Conservation (phyloP, 106 monocot genomes). For the Iris macrosiphon region DNA sequence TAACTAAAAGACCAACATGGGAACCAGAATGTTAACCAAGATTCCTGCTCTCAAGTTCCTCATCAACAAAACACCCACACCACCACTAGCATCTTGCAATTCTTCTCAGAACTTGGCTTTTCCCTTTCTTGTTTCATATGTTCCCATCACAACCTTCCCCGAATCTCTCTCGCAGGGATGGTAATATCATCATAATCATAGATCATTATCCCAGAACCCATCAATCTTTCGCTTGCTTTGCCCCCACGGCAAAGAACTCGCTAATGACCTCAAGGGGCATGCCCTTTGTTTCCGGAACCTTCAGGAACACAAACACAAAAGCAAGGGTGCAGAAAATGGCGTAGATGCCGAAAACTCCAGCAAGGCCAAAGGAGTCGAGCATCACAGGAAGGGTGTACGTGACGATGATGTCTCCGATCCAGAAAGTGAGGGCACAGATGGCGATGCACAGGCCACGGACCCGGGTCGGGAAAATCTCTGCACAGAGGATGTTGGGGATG, state of each 20-base stretch:
- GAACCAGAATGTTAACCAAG: no score
- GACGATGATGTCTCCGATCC: slow-evolving; percentile 45
- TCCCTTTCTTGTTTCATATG: no score
- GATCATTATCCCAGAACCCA: no score
- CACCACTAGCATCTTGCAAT: no score
- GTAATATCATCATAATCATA: no score
- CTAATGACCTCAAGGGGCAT: slow-evolving; percentile 52
- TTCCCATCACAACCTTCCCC: no score
- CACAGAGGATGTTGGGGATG: slow-evolving; percentile 48
- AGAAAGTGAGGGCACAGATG: slow-evolving; percentile 36
- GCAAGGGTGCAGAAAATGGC: slow-evolving; percentile 28
- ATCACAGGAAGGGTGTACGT: slow-evolving; percentile 45
- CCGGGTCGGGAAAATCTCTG: slow-evolving; percentile 53
- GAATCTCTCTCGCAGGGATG: no score
- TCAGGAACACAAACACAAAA: slow-evolving; percentile 29
- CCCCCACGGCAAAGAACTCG: slow-evolving; percentile 37
- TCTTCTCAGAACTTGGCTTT: no score
- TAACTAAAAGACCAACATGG: no score
- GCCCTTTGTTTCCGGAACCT: slow-evolving; percentile 56
- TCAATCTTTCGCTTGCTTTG: no score
- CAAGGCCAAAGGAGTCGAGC: slow-evolving; percentile 39
- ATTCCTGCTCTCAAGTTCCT: no score
- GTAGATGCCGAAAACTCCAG: slow-evolving; percentile 42
- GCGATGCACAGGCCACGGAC: slow-evolving; percentile 43
- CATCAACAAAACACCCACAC: no score